Conservation (phyloP, 192 early-diverging fungal species). For the Backusella luteola region DNA sequence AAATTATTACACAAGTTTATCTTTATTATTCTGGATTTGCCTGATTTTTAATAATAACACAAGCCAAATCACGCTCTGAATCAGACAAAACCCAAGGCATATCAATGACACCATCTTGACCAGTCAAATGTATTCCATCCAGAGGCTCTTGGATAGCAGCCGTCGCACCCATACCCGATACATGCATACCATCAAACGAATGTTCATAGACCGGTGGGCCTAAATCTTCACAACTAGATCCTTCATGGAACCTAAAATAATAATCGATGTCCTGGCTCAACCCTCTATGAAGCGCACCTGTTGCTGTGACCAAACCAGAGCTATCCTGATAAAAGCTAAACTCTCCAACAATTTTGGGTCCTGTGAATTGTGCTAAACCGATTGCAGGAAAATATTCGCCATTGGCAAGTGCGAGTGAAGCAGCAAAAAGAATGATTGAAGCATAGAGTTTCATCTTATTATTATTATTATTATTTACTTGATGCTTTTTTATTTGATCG, state of each 20-base stretch:
- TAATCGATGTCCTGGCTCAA: neutral
- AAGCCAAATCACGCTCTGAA: neutral
- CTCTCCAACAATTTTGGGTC: constrained; percentile 1
- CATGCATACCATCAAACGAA: neutral
- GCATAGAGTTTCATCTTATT: neutral
- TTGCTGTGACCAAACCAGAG: neutral
- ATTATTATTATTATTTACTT: neutral
- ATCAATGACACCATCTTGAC: neutral
- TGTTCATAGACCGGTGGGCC: neutral
- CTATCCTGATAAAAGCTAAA: constrained; percentile 1
- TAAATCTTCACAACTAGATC: neutral
- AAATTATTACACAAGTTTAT: neutral
- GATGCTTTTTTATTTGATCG: neutral
- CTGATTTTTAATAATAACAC: constrained; percentile 3
- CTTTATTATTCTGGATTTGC: neutral
- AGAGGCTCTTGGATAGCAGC: neutral
- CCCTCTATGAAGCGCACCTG: neutral
- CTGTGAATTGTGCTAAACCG: neutral
- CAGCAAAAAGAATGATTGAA: neutral
- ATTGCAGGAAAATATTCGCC: neutral
- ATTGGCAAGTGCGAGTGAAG: neutral
- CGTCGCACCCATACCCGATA: neutral
- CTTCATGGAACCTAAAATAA: neutral
- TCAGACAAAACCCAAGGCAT: neutral
- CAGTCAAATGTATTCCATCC: neutral